Percentiles rank a stretch among this genome's conserved stretches.
Evolutionary conservation across 78 protist genomes (phyloP).

Genomic region (Protostelium mycophagum): DNA sequence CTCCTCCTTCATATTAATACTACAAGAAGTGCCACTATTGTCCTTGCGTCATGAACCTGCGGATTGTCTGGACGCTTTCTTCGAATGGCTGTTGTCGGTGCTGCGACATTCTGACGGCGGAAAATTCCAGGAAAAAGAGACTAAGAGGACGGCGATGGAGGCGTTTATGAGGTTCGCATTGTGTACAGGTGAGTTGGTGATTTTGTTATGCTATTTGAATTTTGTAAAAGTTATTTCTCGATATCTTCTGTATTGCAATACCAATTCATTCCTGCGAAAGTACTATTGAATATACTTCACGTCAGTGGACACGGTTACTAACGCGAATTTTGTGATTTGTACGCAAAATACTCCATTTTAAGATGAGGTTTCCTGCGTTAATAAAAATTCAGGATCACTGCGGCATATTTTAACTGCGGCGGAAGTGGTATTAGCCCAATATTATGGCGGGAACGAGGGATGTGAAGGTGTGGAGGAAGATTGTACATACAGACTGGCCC

Average conservation of each 20-base stretch:
- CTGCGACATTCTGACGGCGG: slow-evolving; percentile 11
- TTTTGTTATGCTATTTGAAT: slow-evolving; percentile 17
- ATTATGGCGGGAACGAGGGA: neutral
- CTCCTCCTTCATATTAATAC: slow-evolving; percentile 44
- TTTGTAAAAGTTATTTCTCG: slow-evolving; percentile 32
- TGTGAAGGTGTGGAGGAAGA: slow-evolving; percentile 1
- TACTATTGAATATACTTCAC: neutral
- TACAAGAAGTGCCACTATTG: slow-evolving; percentile 41
- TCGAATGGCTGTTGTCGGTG: slow-evolving; percentile 45
- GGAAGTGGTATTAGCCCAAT: neutral
- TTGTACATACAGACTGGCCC: neutral
- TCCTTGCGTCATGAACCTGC: slow-evolving; percentile 53
- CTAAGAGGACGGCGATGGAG: slow-evolving; percentile 48
- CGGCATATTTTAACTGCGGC: neutral
- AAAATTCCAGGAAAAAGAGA: too few relatives aligned
- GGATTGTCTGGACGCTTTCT: slow-evolving; percentile 49
- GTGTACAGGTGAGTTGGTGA: slow-evolving; percentile 31
- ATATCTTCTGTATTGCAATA: neutral
- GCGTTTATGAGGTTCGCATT: slow-evolving; percentile 33
- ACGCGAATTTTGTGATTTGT: too few relatives aligned
- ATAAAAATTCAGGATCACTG: too few relatives aligned
- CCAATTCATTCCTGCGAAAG: neutral
- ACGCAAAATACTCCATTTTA: too few relatives aligned
- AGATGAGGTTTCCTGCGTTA: too few relatives aligned
- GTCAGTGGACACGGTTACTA: too few relatives aligned